Base-by-base conservation (phyloP, 1,284 basidiomycete genomes). In the Ganoderma leucocontextum region DNA sequence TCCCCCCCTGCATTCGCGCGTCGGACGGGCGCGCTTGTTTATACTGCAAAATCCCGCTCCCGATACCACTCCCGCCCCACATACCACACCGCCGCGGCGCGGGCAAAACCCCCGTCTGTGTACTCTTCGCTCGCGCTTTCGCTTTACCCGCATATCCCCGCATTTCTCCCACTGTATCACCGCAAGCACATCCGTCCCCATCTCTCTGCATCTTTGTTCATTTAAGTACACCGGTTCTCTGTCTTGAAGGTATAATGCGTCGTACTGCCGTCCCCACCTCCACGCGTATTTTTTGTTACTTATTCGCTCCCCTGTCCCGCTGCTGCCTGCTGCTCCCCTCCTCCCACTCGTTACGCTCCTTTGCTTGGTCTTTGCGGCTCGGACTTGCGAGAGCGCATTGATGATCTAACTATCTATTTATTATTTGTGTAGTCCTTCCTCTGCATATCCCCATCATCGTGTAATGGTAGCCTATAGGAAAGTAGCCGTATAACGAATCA, bases 391-490 rank as follows among this genome's bases (percentile, higher is more conserved):
- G 60, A 62, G 66, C 63, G 66, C 64, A 33, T 41, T 55, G 60
- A 60, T 58, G 57, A 36, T 64, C 66, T 73, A 73, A 70, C 52
- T 71, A 73, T 74, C 69, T 75, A 73, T 75, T 70, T 73, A 74
- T 76, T 70, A 60, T 70, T 52, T 73, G 64, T 72, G 67, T 74
- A 74, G 68, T 67, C 62, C 58, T 49, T 64, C 60, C 42, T 64
- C 65, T 72, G 73, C 73, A 76, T 76, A 73, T 70, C 69, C 71
- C 61, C 47, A 60, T 35, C 68, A 61, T 65, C 64, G 60, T 75
- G 73, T 75, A 76, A 75, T 76, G 70, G 72, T 76, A 76, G 75
- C 68, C 71, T 75, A 76, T 72, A 74, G 72, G 74, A 75, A 47
- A 74, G 70, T 70, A 74, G 69, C 73, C 71, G 67, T 72, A 70